Conservation (phyloP, 495 filamentous ascomycete genomes). For the Annulohypoxylon nitens region DNA sequence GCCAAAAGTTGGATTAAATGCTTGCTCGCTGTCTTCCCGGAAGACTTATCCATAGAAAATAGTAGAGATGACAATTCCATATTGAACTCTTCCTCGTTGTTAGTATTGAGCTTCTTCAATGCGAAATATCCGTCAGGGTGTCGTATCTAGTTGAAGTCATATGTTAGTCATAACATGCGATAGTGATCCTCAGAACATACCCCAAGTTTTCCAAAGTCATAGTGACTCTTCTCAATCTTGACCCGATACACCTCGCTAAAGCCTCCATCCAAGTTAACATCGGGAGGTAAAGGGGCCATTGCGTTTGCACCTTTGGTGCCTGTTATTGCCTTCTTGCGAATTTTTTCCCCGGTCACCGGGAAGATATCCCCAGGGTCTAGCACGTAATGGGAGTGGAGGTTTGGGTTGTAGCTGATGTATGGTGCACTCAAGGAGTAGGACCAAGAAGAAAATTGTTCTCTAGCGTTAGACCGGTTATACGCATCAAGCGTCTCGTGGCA, state of each 20-base stretch:
- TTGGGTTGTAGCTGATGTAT: neutral
- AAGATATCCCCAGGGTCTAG: constrained; percentile 27
- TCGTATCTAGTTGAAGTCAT: constrained; percentile 14
- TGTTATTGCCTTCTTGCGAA: neutral
- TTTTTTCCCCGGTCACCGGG: constrained; percentile 16
- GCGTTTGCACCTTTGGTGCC: neutral
- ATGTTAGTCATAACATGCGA: neutral
- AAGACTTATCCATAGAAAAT: constrained; percentile 32
- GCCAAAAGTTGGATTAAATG: constrained; percentile 35
- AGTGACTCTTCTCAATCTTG: constrained; percentile 29
- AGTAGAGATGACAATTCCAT: constrained; percentile 37
- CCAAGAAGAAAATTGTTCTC: constrained; percentile 21
- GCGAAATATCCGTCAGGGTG: constrained; percentile 25
- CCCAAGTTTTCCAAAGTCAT: constrained; percentile 21
- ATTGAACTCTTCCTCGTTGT: constrained; percentile 24
- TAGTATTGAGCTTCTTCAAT: constrained; percentile 35
- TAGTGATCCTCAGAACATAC: constrained; percentile 20
- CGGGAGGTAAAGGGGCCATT: neutral
- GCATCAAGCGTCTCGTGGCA: constrained; percentile 15
- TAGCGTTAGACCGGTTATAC: neutral
- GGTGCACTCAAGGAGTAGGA: constrained; percentile 31
- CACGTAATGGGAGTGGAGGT: constrained; percentile 29
- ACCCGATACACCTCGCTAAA: constrained; percentile 39
- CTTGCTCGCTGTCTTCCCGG: neutral
- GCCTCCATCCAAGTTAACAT: constrained; percentile 14